Base-by-base conservation (phyloP, 73 alveolate genomes). In the Symbiodinium natans region DNA sequence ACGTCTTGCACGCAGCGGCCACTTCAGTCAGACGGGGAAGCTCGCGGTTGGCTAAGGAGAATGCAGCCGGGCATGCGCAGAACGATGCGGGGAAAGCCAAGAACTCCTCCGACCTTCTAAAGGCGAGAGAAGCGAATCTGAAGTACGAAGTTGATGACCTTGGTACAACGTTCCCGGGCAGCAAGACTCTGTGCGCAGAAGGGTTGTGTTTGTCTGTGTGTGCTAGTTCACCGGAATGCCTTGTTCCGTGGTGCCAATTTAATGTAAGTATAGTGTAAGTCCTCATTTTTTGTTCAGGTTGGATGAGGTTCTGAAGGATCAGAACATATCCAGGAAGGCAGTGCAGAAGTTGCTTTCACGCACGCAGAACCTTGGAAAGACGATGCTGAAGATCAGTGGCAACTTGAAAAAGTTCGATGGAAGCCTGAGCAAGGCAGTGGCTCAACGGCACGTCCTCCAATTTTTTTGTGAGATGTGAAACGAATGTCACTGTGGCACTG, bases 131-230 rank as follows among this genome's bases (percentile, higher is more conserved):
- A 39, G 95, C 95, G 41, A 59, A 89, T 27, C 43, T 89, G 48
- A 89, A 68, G 95, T 89, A 89, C 86, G 95, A 89, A 40, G 86
- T 89, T 56, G 95, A 89, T 29, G 95, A 89, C 36, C 73, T 89
- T 31, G 41, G 82, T n/a, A 38, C 71, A 13, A 59, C 95, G 95
- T 33, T 63, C 25, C 95, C 25, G 21, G 95, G 86, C 86, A 77
- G 87, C 56, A 34, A 31, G 40, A 6, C 21, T 11, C 19, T n/a
- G 36, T 34, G 2, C n/a, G n/a, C 71, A 10, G 71, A 4, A n/a
- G n/a, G n/a, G n/a, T n/a, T n/a, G n/a, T n/a, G n/a, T n/a, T n/a
- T n/a, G n/a, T n/a, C n/a, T n/a, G n/a, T n/a, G n/a, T n/a, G n/a
- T 13, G 71, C 27, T 52, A 15, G 31, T 13, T 68, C 33, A 2